These are phyloP conservation scores for Aspergillus versicolor DNA, from an alignment of 2,329 filamentous ascomycete genomes.

Conservation along the genomic window DNA sequence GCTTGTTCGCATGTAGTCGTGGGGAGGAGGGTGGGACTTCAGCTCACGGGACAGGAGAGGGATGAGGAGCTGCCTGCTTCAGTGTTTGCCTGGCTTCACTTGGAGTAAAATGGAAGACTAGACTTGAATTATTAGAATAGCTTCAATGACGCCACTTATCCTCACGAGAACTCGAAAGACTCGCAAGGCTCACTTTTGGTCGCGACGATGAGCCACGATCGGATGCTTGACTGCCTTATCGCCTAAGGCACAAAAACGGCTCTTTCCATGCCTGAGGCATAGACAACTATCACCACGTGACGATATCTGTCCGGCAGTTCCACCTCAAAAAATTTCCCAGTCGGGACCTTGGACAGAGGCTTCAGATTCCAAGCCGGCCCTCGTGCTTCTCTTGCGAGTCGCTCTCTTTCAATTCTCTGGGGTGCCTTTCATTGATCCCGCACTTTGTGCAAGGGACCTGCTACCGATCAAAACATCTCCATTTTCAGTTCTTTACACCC, in stretches of 20 bases:
- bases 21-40: not conserved
- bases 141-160: conserved; percentile 5
- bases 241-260: conserved; percentile 13
- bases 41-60: not conserved
- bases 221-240: conserved; percentile 9
- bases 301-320: conserved; percentile 35
- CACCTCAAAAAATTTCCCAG: conserved; percentile 44
- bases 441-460: not conserved
- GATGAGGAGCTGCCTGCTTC: not conserved
- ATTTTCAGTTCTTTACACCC: not conserved
- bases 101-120: not conserved
- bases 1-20: not conserved
- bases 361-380: conserved; percentile 20
- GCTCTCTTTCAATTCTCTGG: conserved; percentile 11
- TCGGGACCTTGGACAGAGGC: conserved; percentile 19
- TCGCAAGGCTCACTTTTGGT: not conserved
- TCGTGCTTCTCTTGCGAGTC: conserved; percentile 24
- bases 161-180: not conserved
- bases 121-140: not conserved
- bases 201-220: not conserved
- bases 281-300: conserved; percentile 41
- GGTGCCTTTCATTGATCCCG: conserved; percentile 12
- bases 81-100: not conserved
- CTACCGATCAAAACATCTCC: not conserved
- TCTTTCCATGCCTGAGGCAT: conserved; percentile 21